Percentiles rank a stretch among this genome's conserved stretches.
phyloP scores from a whole-genome alignment of 2,329 filamentous ascomycete species.

The Madurella fahalii region DNA sequence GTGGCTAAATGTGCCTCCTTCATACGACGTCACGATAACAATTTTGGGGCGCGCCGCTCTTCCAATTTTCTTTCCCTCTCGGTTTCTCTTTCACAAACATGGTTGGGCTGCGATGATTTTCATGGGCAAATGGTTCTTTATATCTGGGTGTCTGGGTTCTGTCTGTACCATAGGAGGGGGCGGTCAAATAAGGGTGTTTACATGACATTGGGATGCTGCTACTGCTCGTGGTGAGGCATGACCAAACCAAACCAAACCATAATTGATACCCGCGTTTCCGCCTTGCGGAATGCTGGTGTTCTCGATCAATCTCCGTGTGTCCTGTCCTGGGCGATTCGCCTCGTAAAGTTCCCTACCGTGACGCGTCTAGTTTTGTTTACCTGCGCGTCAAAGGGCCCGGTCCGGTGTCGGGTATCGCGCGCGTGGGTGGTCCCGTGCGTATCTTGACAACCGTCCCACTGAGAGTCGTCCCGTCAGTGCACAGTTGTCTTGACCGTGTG shows the following conservation, averaged over 20 bases:
- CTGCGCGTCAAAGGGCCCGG: too few species aligned
- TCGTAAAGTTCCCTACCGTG: too few species aligned
- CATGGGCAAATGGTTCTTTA: constrained; percentile 20
- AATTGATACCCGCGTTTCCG: constrained; percentile 6
- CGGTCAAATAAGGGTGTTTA: constrained; percentile 12
- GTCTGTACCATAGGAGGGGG: constrained; percentile 21
- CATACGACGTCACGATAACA: constrained; percentile 17
- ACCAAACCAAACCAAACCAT: constrained; percentile 15
- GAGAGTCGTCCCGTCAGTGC: too few species aligned
- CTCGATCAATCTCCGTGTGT: too few species aligned
- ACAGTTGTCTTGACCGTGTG: too few species aligned
- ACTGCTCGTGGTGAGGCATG: constrained; percentile 6
- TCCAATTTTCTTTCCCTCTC: constrained; percentile 7
- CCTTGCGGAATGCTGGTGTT: too few species aligned
- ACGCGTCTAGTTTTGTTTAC: too few species aligned
- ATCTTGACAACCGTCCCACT: too few species aligned
- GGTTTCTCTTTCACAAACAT: constrained; percentile 5
- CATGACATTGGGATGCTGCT: background rate
- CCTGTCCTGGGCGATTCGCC: too few species aligned
- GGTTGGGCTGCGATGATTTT: constrained; percentile 20
- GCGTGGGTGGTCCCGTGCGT: too few species aligned
- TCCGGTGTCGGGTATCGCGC: too few species aligned
- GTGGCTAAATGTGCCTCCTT: constrained; percentile 58
- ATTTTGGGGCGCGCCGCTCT: constrained; percentile 6
- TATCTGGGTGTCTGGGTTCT: constrained; percentile 11